These are phyloP conservation scores for Zygosaccharomyces pseudobailii DNA, from an alignment of 1,139 yeast species.

Conservation along the genomic window DNA sequence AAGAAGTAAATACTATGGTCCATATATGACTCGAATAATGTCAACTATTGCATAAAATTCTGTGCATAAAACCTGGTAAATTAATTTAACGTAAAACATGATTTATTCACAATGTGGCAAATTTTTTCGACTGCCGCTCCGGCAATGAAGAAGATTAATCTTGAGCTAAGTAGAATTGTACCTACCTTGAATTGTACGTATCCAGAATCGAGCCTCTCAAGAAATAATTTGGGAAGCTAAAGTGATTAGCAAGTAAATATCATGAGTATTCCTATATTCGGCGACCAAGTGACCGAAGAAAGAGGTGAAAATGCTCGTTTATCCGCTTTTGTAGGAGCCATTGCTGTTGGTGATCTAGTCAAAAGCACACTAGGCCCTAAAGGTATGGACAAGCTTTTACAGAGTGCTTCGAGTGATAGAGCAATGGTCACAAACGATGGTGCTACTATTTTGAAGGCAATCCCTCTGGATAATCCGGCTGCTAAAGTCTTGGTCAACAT, in stretches of 20 bases:
- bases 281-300: slow-evolving; percentile 96
- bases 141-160: not conserved
- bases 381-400: slow-evolving; percentile 95
- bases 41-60: not conserved
- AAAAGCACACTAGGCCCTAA: slow-evolving; percentile 96
- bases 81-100: not conserved
- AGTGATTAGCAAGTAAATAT: not conserved
- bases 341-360: slow-evolving; percentile 96
- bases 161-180: not conserved
- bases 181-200: too few relatives aligned
- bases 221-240: not conserved
- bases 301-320: slow-evolving; percentile 97
- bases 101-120: slow-evolving; percentile 7
- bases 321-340: slow-evolving; percentile 96
- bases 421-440: slow-evolving; percentile 95
- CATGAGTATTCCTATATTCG: slow-evolving; percentile 75
- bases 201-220: too few relatives aligned
- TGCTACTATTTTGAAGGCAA: slow-evolving; percentile 90
- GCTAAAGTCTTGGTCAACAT: slow-evolving; percentile 95
- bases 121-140: slow-evolving; percentile 6
- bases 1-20: too few relatives aligned
- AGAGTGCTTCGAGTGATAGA: slow-evolving; percentile 74
- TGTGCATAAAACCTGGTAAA: not conserved
- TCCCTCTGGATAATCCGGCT: slow-evolving; percentile 96
- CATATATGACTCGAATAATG: not conserved